These are phyloP conservation scores for Platanthera zijinensis DNA, from an alignment of 106 monocot genomes.

Conservation along the genomic window DNA sequence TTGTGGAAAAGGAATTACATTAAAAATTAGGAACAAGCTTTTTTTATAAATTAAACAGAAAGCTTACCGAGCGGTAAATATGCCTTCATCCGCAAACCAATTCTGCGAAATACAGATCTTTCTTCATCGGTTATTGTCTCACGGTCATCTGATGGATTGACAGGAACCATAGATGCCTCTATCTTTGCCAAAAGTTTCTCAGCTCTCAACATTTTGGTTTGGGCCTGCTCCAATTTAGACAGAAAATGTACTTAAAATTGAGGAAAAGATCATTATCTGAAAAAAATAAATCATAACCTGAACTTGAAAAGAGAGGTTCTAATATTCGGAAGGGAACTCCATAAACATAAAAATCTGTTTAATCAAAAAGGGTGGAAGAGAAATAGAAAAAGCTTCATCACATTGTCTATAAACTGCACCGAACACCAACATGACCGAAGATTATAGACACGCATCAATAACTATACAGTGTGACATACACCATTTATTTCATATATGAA, in stretches of 20 bases:
- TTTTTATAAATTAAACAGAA: conserved; percentile 12
- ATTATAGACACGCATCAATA: neutral
- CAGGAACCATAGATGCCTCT: conserved; percentile 88
- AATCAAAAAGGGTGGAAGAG: neutral
- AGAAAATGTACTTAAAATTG: neutral
- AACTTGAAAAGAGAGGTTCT: neutral
- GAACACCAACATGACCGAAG: neutral
- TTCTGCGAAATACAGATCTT: conserved; percentile 87
- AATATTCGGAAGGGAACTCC: neutral
- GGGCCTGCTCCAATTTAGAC: conserved; percentile 19
- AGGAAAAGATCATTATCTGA: neutral
- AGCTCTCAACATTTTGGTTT: conserved; percentile 74
- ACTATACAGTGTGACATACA: neutral
- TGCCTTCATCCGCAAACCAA: conserved; percentile 89
- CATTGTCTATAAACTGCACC: neutral
- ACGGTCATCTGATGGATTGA: conserved; percentile 76
- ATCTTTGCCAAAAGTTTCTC: conserved; percentile 83
- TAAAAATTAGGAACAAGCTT: neutral
- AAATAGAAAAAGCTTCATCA: neutral
- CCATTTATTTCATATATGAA: no score
- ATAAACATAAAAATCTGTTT: neutral
- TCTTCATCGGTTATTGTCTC: conserved; percentile 99
- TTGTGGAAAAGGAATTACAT: conserved; percentile 12
- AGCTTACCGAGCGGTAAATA: conserved; percentile 86
- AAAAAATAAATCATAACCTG: neutral